Base-by-base conservation (phyloP, 352 stramenopile genomes). In the Peronospora destructor region DNA sequence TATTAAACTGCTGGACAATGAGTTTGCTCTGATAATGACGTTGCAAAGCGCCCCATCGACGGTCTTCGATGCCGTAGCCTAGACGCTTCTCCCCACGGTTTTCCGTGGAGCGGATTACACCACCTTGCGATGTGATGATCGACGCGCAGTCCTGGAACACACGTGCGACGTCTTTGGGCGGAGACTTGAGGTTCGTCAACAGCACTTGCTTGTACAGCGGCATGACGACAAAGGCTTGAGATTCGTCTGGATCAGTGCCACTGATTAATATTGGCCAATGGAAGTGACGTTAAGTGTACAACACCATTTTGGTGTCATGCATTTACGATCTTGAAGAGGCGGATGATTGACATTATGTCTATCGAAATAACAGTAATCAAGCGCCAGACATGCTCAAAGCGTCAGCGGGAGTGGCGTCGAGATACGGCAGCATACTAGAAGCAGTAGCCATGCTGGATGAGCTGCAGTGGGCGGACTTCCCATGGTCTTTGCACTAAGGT, bases 201-300 rank as follows among this genome's bases (percentile, higher is more conserved):
- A 91, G 72, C 64, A 93, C 82, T 53, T 93, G 82, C 78, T 93
- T 93, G 68, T 93, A 93, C 37, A 93, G 76, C 66, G 81, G 79
- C 82, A 93, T 93, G 30, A 36, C 42, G 45, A 41, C 3, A 4
- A n/a, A n/a, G n/a, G n/a, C n/a, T n/a, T 6, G 21, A 28, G 37
- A 1, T 0, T 13, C 25, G 39, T 23, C 14, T 45, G 23, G 13
- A 33, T 6, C 19, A 17, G 9, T 46, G 39, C 55, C 61, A 58
- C 39, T 29, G 61, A 53, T 65, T 57, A 43, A 19, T 59, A 53
- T 50, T 30, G 17, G 17, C 60, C 60, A 68, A 68, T 68, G 11
- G 32, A 23, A 16, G 5, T 10, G 0, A 1, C 19, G n/a, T 28
- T 37, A 25, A 19, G 35, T 53, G 1, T 4, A 1, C 11, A 4